These are phyloP conservation scores for Ustilago sp. DNA, from an alignment of 1,284 basidiomycete species.

Conservation along the genomic window DNA sequence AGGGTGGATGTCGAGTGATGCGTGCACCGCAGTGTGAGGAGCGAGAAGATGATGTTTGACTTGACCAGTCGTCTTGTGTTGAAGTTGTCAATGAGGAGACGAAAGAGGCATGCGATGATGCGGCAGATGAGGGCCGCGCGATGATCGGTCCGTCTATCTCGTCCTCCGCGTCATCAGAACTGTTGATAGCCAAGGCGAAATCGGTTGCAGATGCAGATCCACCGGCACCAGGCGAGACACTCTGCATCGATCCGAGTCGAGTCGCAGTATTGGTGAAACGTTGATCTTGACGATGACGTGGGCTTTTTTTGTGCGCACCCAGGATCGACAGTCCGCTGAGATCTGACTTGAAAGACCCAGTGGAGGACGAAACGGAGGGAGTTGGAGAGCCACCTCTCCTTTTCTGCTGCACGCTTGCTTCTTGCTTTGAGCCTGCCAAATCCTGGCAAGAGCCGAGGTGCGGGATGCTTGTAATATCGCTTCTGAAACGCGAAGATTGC, in stretches of 20 bases:
- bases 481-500: constrained; percentile 19
- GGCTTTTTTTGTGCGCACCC: constrained; percentile 20
- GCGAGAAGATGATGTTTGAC: constrained; percentile 20
- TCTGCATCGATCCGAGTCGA: constrained; percentile 3
- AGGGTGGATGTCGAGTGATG: constrained; percentile 18
- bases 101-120: constrained; percentile 32
- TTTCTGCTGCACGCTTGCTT: constrained; percentile 2
- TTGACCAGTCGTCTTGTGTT: constrained; percentile 29
- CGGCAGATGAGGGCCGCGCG: constrained; percentile 37
- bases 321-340: constrained; percentile 28
- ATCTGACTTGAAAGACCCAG: constrained; percentile 33
- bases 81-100: constrained; percentile 29
- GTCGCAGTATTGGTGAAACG: constrained; percentile 10
- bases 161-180: neutral
- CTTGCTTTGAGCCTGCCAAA: constrained; percentile 2
- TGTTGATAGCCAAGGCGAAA: neutral
- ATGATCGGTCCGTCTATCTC: constrained; percentile 36
- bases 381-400: constrained; percentile 22
- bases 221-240: constrained; percentile 17
- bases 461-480: constrained; percentile 6
- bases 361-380: constrained; percentile 26
- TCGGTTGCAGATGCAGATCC: neutral
- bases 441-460: constrained; percentile 19
- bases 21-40: constrained; percentile 24
- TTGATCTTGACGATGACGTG: constrained; percentile 19